Evolutionary conservation across 2,329 filamentous ascomycete genomes (phyloP).

Genomic region (Penicillium hordei): DNA sequence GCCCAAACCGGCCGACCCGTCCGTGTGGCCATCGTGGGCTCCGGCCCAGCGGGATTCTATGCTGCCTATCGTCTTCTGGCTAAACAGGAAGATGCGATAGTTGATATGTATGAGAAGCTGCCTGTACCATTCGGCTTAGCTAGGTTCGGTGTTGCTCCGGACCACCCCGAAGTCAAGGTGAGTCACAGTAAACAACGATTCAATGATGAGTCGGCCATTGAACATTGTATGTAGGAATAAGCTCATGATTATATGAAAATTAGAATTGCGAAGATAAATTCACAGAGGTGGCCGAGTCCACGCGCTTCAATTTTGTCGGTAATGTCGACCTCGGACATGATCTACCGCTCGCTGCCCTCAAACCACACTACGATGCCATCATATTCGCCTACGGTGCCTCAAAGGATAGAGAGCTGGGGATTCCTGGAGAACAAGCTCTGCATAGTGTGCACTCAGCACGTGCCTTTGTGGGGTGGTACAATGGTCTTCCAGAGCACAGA

Average conservation of each 20-base stretch:
- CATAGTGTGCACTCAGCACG: slow-evolving; percentile 81
- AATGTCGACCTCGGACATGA: slow-evolving; percentile 76
- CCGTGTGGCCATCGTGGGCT: slow-evolving; percentile 84
- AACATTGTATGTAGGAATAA: not conserved
- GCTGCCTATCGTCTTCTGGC: slow-evolving; percentile 81
- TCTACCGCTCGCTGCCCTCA: slow-evolving; percentile 67
- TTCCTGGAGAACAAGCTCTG: slow-evolving; percentile 70
- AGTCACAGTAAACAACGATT: slow-evolving; percentile 9
- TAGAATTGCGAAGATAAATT: slow-evolving; percentile 96
- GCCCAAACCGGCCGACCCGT: slow-evolving; percentile 54
- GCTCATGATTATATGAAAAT: not conserved
- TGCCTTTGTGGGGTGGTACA: slow-evolving; percentile 98
- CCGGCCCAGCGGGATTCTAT: slow-evolving; percentile 95
- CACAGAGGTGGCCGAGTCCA: slow-evolving; percentile 76
- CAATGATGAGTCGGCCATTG: not conserved
- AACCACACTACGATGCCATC: slow-evolving; percentile 85
- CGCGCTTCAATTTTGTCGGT: slow-evolving; percentile 85
- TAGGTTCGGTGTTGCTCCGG: slow-evolving; percentile 92
- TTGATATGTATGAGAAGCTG: slow-evolving; percentile 96
- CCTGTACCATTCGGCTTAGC: slow-evolving; percentile 92
- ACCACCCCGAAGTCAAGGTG: slow-evolving; percentile 98
- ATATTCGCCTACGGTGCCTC: slow-evolving; percentile 91
- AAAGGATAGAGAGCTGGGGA: slow-evolving; percentile 72
- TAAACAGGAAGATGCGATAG: slow-evolving; percentile 66
- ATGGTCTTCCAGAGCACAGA: slow-evolving; percentile 82